Evolutionary conservation across 768 basidiomycete species (phyloP).

Genomic region (Termitomyces sp.): DNA sequence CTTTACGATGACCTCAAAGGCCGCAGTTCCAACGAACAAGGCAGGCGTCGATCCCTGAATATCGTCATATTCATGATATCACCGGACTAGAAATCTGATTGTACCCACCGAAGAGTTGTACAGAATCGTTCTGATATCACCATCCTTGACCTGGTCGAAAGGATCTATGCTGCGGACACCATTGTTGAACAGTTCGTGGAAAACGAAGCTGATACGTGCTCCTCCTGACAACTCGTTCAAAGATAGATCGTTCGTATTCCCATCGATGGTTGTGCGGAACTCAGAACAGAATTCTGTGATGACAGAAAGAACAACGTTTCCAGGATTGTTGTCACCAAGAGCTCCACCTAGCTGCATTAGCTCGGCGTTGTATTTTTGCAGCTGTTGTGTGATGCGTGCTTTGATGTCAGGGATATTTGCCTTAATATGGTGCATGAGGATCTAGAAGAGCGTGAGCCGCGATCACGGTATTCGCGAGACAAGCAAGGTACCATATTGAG

Average conservation of each 20-base stretch:
- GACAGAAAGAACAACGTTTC: constrained; percentile 92
- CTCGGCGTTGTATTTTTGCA: constrained; percentile 86
- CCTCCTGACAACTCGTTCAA: constrained; percentile 98
- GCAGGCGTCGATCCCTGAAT: constrained; percentile 90
- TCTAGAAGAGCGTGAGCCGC: constrained; percentile 43
- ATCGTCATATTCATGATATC: background rate
- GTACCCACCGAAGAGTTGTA: constrained; percentile 93
- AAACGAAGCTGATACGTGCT: constrained; percentile 97
- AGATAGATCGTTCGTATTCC: constrained; percentile 93
- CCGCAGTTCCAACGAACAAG: constrained; percentile 93
- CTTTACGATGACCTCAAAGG: constrained; percentile 98
- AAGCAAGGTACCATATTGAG: constrained; percentile 72
- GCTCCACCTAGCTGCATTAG: constrained; percentile 83
- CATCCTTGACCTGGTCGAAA: constrained; percentile 98
- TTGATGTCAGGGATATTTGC: constrained; percentile 99
- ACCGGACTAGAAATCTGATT: background rate
- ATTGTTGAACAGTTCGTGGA: constrained; percentile 97
- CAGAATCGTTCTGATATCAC: constrained; percentile 91
- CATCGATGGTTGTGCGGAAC: constrained; percentile 96
- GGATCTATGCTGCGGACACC: constrained; percentile 96
- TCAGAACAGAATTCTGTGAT: constrained; percentile 98
- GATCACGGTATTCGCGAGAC: constrained; percentile 21
- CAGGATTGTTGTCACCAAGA: constrained; percentile 79
- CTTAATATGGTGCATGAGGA: constrained; percentile 99
- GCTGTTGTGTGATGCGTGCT: constrained; percentile 86